phyloP scores from a whole-genome alignment of 225 moss, liverwort and hornwort species.

The Physcomitrium patens region DNA sequence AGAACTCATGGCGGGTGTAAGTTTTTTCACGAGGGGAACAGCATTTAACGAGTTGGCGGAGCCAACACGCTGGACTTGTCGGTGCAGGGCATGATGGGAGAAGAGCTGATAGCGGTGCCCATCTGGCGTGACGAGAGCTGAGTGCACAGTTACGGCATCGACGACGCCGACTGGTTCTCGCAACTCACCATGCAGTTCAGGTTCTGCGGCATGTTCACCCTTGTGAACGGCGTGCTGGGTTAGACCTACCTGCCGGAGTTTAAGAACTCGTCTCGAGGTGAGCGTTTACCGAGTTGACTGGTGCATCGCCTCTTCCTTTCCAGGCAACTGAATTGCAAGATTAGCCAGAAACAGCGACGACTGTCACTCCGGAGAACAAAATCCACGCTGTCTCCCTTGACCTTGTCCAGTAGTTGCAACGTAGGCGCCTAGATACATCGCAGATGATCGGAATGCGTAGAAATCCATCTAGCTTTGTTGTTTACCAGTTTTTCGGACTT shows the following conservation, averaged over 20 bases:
- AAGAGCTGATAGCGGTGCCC: constrained; percentile 24
- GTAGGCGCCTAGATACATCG: too few relatives aligned
- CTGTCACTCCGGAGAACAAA: too few relatives aligned
- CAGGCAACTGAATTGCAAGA: constrained; percentile 37
- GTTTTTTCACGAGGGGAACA: not conserved
- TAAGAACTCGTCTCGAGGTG: not conserved
- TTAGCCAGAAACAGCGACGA: constrained; percentile 17
- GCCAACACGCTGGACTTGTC: constrained; percentile 31
- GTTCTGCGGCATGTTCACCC: constrained; percentile 18
- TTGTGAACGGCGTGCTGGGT: constrained; percentile 35
- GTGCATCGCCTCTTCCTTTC: constrained; percentile 23
- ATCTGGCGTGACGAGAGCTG: constrained; percentile 24
- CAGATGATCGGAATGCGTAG: too few relatives aligned
- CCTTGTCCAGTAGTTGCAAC: too few relatives aligned
- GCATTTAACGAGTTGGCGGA: not conserved
- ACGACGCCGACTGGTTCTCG: constrained; percentile 33
- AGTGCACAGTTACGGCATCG: constrained; percentile 27
- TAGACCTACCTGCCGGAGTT: constrained; percentile 26
- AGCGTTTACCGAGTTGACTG: constrained; percentile 3
- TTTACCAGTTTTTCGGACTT: too few relatives aligned
- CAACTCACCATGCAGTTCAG: constrained; percentile 33
- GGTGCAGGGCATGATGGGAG: constrained; percentile 41
- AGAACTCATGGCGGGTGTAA: constrained; percentile 5
- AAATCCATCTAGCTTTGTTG: too few relatives aligned
- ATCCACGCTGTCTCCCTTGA: too few relatives aligned